Evolutionary conservation across 768 basidiomycete genomes (phyloP).

Genomic region (Mycena metata): DNA sequence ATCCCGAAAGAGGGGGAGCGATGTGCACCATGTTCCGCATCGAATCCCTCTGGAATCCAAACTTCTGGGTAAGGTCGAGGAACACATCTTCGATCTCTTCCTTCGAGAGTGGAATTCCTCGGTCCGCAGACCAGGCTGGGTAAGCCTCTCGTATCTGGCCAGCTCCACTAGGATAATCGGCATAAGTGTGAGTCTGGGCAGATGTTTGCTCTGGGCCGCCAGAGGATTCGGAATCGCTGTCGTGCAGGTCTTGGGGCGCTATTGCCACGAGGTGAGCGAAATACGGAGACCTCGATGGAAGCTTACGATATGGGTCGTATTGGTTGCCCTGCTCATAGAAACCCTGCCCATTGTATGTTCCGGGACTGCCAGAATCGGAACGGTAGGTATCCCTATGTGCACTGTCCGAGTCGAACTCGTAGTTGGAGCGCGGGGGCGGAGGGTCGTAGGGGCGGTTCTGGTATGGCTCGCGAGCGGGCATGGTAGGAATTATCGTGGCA

Average conservation of each 20-base stretch:
- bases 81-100: slow-evolving; percentile 99
- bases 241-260: slow-evolving; percentile 85
- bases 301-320: slow-evolving; percentile 37
- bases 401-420: slow-evolving; percentile 30
- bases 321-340: slow-evolving; percentile 65
- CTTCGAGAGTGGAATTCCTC: slow-evolving; percentile 96
- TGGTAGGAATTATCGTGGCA: slow-evolving; percentile 17
- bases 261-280: slow-evolving; percentile 31
- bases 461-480: slow-evolving; percentile 37
- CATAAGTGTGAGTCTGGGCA: slow-evolving; percentile 27
- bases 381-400: slow-evolving; percentile 27
- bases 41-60: slow-evolving; percentile 96
- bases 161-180: slow-evolving; percentile 32
- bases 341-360: slow-evolving; percentile 31
- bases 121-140: slow-evolving; percentile 93
- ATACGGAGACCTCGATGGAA: neutral
- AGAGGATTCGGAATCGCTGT: slow-evolving; percentile 88
- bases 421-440: slow-evolving; percentile 33
- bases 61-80: slow-evolving; percentile 97
- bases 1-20: slow-evolving; percentile 12
- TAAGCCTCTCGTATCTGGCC: slow-evolving; percentile 82
- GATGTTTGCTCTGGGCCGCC: slow-evolving; percentile 31
- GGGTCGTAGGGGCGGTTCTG: slow-evolving; percentile 29
- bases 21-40: slow-evolving; percentile 91
- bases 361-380: slow-evolving; percentile 36